phyloP scores from a whole-genome alignment of 208 protist genomes.

The Acanthamoeba sp. region DNA sequence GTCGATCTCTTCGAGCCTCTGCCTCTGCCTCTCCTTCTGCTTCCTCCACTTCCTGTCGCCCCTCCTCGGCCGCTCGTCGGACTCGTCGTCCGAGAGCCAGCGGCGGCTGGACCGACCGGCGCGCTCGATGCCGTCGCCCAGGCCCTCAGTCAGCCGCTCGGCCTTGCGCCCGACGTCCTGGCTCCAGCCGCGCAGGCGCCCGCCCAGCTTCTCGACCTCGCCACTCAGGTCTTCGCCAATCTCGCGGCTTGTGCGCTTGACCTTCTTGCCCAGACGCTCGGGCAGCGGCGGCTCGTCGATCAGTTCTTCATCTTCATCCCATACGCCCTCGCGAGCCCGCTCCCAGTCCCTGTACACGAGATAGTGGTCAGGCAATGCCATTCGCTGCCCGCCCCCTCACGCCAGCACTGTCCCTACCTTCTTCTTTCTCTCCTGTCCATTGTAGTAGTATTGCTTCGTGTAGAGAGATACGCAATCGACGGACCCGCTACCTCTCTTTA shows the following conservation, averaged over 20 bases:
- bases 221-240: not conserved
- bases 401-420: no score
- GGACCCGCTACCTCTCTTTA: no score
- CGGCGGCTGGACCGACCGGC: not conserved
- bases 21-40: not conserved
- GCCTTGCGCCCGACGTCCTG: not conserved
- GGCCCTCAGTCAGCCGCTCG: not conserved
- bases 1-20: not conserved
- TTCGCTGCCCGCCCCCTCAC: no score
- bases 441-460: no score
- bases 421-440: not conserved
- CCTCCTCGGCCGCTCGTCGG: not conserved
- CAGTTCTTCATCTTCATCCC: conserved; percentile 40
- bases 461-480: no score
- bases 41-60: not conserved
- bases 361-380: no score
- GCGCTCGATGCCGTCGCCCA: not conserved
- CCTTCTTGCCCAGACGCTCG: not conserved
- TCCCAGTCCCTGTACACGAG: not conserved
- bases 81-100: not conserved
- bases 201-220: conserved; percentile 34
- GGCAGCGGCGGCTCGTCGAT: conserved; percentile 22
- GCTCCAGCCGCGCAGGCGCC: not conserved
- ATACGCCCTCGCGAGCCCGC: not conserved
- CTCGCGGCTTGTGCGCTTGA: not conserved